phyloP scores from a whole-genome alignment of 208 protist species.

The Borovskyia barvae region DNA sequence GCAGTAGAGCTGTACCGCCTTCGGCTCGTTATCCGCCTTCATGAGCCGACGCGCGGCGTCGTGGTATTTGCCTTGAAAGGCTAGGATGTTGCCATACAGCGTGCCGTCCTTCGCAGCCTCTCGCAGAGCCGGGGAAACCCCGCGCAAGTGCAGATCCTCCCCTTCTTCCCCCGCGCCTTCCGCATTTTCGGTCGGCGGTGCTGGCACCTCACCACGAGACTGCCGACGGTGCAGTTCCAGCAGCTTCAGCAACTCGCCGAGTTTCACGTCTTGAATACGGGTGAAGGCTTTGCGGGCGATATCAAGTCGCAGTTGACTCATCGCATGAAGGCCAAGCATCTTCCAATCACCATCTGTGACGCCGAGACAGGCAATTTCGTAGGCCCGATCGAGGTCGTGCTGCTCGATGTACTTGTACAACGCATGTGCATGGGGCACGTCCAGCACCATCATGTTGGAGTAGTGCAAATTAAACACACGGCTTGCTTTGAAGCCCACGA shows the following conservation, averaged over 20 bases:
- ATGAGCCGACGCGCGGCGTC: conserved; percentile 90
- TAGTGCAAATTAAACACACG: conserved; percentile 93
- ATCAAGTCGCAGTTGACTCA: conserved; percentile 88
- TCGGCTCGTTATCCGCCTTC: conserved; percentile 67
- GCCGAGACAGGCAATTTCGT: conserved; percentile 92
- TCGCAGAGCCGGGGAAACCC: not conserved
- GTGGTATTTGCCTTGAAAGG: conserved; percentile 94
- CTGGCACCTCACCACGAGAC: conserved; percentile 4
- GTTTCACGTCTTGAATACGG: conserved; percentile 88
- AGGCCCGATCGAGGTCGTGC: conserved; percentile 88
- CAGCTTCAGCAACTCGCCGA: conserved; percentile 90
- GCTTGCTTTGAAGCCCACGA: conserved; percentile 95
- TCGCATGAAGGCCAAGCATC: conserved; percentile 91
- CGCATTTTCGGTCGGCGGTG: not conserved
- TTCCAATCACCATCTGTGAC: conserved; percentile 95
- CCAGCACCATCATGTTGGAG: conserved; percentile 83
- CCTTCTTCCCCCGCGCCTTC: conserved; percentile 13
- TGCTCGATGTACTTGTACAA: conserved; percentile 92
- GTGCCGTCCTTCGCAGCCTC: conserved; percentile 34
- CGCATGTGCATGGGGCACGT: conserved; percentile 92
- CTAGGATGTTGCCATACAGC: conserved; percentile 87
- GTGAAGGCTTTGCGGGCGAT: conserved; percentile 93
- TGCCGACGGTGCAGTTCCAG: conserved; percentile 80
- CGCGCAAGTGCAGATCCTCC: too few relatives aligned
- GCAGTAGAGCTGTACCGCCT: conserved; percentile 94